Conservation (phyloP, 176 grass and related monocot genomes). For the Eremochloa ophiuroides region DNA sequence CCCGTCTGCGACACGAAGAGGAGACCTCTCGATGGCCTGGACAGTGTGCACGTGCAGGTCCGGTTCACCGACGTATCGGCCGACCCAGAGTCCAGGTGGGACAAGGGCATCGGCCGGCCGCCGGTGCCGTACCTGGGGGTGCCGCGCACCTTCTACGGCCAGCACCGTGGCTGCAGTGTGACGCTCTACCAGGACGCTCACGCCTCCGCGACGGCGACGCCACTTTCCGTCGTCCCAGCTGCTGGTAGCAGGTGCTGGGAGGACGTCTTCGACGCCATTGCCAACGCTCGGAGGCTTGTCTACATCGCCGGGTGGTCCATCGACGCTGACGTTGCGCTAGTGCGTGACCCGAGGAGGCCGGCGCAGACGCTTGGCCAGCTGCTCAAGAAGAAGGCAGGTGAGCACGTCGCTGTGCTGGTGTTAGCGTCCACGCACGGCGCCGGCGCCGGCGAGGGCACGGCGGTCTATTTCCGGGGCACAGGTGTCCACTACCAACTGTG, state of each 20-base stretch:
- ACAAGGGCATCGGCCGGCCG: not conserved
- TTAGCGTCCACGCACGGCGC: constrained; percentile 50
- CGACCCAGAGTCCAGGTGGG: not conserved
- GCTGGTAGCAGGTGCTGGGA: constrained; percentile 15
- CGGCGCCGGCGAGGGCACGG: constrained; percentile 40
- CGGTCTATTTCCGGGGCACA: constrained; percentile 26
- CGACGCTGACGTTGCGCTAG: constrained; percentile 18
- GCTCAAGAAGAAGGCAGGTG: constrained; percentile 53
- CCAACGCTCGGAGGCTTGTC: constrained; percentile 39
- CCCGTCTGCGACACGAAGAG: too few relatives aligned
- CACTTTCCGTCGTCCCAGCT: not conserved
- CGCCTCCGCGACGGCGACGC: not conserved
- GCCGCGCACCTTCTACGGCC: not conserved
- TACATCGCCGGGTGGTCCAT: constrained; percentile 28
- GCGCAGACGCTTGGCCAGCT: constrained; percentile 38
- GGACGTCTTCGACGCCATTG: constrained; percentile 50
- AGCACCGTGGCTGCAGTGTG: constrained; percentile 1
- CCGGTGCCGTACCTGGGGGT: not conserved
- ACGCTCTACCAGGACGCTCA: not conserved
- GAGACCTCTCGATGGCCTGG: not conserved
- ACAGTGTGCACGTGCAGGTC: not conserved
- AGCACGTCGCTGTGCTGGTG: constrained; percentile 48
- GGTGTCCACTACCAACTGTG: constrained; percentile 38
- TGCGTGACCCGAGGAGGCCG: constrained; percentile 23
- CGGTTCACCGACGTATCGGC: not conserved